Conservation (phyloP, 371 early-diverging fungal species). For the Circinella minor region DNA sequence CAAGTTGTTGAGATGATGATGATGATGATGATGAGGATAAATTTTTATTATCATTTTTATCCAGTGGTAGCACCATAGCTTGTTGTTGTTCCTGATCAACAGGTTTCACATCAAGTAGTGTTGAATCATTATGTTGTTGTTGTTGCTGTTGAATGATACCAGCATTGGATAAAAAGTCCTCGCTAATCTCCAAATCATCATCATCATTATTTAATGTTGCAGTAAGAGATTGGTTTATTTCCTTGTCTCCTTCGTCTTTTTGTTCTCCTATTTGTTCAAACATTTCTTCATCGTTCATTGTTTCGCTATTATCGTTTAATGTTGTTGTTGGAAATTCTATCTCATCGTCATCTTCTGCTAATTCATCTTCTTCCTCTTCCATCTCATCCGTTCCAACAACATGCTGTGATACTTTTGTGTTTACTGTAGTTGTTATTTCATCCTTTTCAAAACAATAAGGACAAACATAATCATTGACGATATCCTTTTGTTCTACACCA, state of each 20-base stretch:
- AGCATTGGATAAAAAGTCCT: background rate
- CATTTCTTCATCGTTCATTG: background rate
- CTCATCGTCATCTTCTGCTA: conserved; percentile 15
- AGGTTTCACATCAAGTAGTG: background rate
- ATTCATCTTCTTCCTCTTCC: conserved; percentile 19
- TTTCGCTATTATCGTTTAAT: too few relatives aligned
- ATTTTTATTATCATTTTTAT: background rate
- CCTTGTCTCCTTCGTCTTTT: background rate
- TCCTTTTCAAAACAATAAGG: conserved; percentile 40
- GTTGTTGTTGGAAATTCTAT: background rate
- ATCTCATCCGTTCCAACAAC: background rate
- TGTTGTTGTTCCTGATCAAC: background rate
- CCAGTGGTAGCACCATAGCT: background rate
- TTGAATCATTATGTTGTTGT: background rate
- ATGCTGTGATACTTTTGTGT: background rate
- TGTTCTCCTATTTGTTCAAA: background rate
- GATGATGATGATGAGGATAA: background rate
- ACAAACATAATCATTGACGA: conserved; percentile 50
- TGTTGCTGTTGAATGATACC: background rate
- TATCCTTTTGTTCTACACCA: conserved; percentile 34
- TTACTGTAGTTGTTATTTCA: background rate
- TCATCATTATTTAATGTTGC: too few relatives aligned
- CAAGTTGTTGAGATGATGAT: background rate
- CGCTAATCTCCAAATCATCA: too few relatives aligned
- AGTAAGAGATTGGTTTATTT: too few relatives aligned